Conservation (phyloP, 2,329 filamentous ascomycete species). For the Colletotrichum echinochloae region DNA sequence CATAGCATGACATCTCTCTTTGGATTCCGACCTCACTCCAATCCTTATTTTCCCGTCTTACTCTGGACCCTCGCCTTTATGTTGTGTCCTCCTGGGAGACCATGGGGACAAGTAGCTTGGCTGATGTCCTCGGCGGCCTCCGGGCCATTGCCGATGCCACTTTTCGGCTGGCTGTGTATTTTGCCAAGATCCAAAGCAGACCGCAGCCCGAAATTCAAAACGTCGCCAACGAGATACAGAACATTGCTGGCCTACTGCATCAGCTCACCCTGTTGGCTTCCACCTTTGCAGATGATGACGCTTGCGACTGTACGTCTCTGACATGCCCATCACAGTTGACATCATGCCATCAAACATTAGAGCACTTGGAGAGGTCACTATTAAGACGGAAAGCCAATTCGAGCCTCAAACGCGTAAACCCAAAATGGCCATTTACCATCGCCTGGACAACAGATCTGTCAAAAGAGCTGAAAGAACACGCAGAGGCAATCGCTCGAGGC, state of each 20-base stretch:
- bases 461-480: not conserved
- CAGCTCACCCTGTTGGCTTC: not conserved
- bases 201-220: not conserved
- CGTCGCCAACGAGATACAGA: constrained; percentile 15
- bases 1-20: not conserved
- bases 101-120: not conserved
- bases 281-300: not conserved
- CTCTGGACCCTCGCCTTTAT: not conserved
- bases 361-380: not conserved
- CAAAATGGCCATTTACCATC: constrained; percentile 17
- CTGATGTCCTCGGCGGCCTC: constrained; percentile 5
- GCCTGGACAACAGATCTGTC: constrained; percentile 18
- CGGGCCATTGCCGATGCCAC: not conserved
- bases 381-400: not conserved
- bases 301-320: no score
- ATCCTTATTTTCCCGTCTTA: not conserved
- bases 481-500: not conserved
- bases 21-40: not conserved
- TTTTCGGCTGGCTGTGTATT: not conserved
- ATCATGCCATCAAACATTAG: not conserved
- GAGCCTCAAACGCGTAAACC: not conserved
- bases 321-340: not conserved
- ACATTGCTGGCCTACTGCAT: constrained; percentile 10
- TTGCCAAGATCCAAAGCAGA: not conserved
- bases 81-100: not conserved